Evolutionary conservation across 176 grass and related monocot genomes (phyloP), one percentile per base, ranked within the genome.

Genomic region (Ensete ventricosum): DNA sequence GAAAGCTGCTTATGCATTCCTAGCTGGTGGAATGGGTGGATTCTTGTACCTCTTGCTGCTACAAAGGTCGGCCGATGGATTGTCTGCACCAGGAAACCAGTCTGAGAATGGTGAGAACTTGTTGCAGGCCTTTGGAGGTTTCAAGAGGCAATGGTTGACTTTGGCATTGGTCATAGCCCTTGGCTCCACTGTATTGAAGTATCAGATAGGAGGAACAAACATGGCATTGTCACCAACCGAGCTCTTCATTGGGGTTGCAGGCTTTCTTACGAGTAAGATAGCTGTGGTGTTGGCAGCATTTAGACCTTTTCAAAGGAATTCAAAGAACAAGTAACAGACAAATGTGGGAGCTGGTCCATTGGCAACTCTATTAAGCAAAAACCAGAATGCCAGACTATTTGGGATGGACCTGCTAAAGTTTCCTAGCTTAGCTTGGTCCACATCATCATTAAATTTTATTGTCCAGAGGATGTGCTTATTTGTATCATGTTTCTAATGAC

Each of bases 21-120:
- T 97, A 26, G 62, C 90, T 1, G 94, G 94, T 34, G 90, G 94
- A 24, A 80, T 91, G 59, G 84, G 83, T 83, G 94, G 94, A 34
- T 93, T 93, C 72, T 77, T 97, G 50, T 93, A 97, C 79, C 72
- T 97, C 14, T 59, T 97, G 78, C 77, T 90, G 16, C 79, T 97
- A 27, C 90, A 97, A 69, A 88, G 78, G 64, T 93, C 94, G 2
- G 94, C 91, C 1, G 94, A 93, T 70, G 84, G 83, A 60, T 85
- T 97, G 49, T 83, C 83, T 2, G 71, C 67, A 25, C 73, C 85
- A 26, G 73, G 14, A 77, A 81, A 81, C 7, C n/a, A 81, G 62
- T 73, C 87, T 49, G 83, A 86, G 67, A 63, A 50, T 68, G 55
- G 54, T 11, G 51, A 81, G 10, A 76, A 83, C 14, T 78, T 82